Conservation (phyloP, 768 basidiomycete genomes). For the Cytidiella melzeri region DNA sequence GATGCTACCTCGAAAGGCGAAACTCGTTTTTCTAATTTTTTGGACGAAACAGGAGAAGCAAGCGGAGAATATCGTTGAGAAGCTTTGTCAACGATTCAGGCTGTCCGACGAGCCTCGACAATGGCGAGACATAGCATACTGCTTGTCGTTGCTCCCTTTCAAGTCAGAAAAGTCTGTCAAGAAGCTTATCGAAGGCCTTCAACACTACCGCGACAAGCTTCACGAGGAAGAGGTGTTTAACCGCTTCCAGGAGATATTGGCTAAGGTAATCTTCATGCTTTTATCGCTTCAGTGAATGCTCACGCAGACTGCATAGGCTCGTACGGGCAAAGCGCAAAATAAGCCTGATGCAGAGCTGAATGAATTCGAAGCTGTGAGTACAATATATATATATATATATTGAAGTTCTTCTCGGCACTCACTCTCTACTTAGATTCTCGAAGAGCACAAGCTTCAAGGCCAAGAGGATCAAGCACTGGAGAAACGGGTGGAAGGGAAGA, state of each 20-base stretch:
- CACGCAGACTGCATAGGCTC: constrained; percentile 46
- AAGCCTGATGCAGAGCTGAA: constrained; percentile 92
- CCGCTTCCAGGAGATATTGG: constrained; percentile 85
- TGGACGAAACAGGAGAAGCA: constrained; percentile 79
- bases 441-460: constrained; percentile 78
- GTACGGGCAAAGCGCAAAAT: constrained; percentile 85
- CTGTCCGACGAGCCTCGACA: constrained; percentile 84
- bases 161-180: constrained; percentile 95
- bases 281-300: background rate
- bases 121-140: constrained; percentile 97
- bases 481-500: constrained; percentile 79
- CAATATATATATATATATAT: background rate
- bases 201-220: constrained; percentile 93
- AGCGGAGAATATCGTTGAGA: constrained; percentile 96
- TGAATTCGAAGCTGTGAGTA: constrained; percentile 81
- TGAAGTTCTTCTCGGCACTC: background rate
- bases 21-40: background rate
- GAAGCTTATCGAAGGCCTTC: constrained; percentile 89
- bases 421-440: constrained; percentile 56
- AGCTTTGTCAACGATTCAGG: constrained; percentile 93
- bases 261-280: constrained; percentile 49
- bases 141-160: constrained; percentile 90
- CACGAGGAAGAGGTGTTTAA: constrained; percentile 80
- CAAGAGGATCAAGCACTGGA: constrained; percentile 89
- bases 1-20: background rate